These are phyloP conservation scores for Centrapalus pauciflorus DNA, from an alignment of 129 eudicot species.

Conservation along the genomic window DNA sequence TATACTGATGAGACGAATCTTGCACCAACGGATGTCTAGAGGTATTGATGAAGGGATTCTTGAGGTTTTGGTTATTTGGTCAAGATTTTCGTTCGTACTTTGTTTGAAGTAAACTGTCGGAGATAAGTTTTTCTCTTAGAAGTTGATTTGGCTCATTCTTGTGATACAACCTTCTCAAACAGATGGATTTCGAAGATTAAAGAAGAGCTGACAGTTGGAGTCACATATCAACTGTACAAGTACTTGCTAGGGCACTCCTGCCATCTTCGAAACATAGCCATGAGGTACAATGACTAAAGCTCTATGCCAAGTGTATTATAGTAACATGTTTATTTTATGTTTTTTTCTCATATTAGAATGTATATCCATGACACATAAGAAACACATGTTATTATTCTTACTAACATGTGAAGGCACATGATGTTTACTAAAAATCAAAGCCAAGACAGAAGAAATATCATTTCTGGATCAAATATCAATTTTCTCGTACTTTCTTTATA, in stretches of 20 bases:
- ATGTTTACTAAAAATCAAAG: slow-evolving; percentile 2
- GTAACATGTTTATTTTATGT: not conserved
- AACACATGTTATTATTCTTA: not conserved
- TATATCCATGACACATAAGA: slow-evolving; percentile 17
- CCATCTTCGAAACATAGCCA: not conserved
- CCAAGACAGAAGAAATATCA: too few relatives aligned
- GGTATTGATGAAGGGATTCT: not conserved
- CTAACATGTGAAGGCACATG: slow-evolving; percentile 26
- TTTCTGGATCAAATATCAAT: not conserved
- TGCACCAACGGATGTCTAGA: slow-evolving; percentile 24
- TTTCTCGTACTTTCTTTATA: slow-evolving; percentile 5
- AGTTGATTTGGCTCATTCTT: not conserved
- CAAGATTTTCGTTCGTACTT: slow-evolving; percentile 6
- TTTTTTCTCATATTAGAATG: slow-evolving; percentile 10
- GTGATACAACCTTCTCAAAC: not conserved
- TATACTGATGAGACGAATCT: slow-evolving; percentile 21
- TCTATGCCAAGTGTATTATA: slow-evolving; percentile 13
- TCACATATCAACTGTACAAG: not conserved
- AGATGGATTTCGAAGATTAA: not conserved
- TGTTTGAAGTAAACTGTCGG: not conserved
- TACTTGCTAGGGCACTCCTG: not conserved
- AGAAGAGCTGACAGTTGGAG: too few relatives aligned
- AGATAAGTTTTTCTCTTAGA: not conserved
- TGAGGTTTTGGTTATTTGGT: not conserved
- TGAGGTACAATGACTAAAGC: slow-evolving; percentile 30